These are phyloP conservation scores for Astrocystis sublimbata DNA, from an alignment of 495 filamentous ascomycete species.

Conservation along the genomic window DNA sequence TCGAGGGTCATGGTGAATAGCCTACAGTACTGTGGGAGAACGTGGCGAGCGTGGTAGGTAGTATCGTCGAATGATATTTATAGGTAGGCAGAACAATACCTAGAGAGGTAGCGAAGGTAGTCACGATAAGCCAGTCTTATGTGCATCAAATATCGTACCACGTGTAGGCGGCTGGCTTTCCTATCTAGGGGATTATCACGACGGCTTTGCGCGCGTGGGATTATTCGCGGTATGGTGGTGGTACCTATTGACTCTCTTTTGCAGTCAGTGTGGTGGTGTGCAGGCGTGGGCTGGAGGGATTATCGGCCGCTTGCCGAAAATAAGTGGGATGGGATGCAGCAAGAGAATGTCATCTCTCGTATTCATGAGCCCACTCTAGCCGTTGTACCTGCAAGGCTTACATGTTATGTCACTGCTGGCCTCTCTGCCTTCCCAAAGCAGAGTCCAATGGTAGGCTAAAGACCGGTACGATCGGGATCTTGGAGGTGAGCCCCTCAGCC, in stretches of 20 bases:
- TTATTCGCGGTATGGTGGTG: background rate
- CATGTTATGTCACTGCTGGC: background rate
- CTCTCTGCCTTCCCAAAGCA: background rate
- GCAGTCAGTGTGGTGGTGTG: no score
- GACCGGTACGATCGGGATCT: background rate
- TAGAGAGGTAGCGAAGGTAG: no score
- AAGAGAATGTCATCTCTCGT: slow-evolving; percentile 12
- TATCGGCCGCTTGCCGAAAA: slow-evolving; percentile 8
- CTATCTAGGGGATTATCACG: background rate
- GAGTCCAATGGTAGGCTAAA: background rate
- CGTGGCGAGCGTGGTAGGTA: background rate
- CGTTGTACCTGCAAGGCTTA: slow-evolving; percentile 2
- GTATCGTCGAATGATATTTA: background rate
- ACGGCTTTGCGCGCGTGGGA: no score
- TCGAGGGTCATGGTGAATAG: background rate
- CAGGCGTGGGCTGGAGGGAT: background rate
- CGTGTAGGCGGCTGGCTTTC: background rate
- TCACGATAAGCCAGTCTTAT: no score
- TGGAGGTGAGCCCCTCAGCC: background rate
- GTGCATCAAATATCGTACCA: background rate
- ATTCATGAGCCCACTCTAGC: slow-evolving; percentile 13
- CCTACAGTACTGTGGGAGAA: no score
- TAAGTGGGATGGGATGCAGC: slow-evolving; percentile 3
- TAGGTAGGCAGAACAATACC: no score
- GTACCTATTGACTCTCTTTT: background rate